Base-by-base conservation (phyloP, 805 yeast species). In the Candida michaelii region DNA sequence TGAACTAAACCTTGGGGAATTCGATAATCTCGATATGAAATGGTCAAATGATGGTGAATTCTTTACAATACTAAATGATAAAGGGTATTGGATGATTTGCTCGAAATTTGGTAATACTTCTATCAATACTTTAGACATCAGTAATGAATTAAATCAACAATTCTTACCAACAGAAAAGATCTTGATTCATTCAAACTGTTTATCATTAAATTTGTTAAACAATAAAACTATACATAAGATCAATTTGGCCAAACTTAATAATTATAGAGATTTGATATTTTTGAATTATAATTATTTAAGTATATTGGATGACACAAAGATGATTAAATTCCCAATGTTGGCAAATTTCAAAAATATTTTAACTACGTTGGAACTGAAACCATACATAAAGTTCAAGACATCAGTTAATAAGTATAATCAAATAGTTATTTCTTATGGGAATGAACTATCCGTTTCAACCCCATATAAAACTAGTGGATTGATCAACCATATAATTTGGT, bases 11-110 rank as follows among this genome's bases (percentile, higher is more conserved):
- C 32, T 36, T 6, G 43, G 43, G 7, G 27, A 25, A 3, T 27
- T 12, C 16, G 16, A 14, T 7, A 5, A 12, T 33, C 5, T 38
- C 18, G 16, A 5, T 3, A 9, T 39, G 2, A 13, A 35, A 15
- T 70, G 74, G 74, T 56, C 74, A 1, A 58, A 66, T 1, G 56
- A 65, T 45, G 76, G 74, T 3, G 52, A 50, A 15, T 68, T 60
- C 42, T 64, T 67, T 33, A 42, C 51, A 10, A 21, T 55, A 5
- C 44, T 58, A 5, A 51, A 56, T 42, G 25, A 39, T 3, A 45
- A 58, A 16, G 60, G 59, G 1, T 38, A 40, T 29, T 70, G 73
- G 73, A 50, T 54, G 13, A 46, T 67, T 13, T 47, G 54, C 29
- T 60, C 73, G 4, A 61, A 58, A 45, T 66, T 67, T 44, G 74